phyloP scores from a whole-genome alignment of 306 rosid species.

The Malus sylvestris region DNA sequence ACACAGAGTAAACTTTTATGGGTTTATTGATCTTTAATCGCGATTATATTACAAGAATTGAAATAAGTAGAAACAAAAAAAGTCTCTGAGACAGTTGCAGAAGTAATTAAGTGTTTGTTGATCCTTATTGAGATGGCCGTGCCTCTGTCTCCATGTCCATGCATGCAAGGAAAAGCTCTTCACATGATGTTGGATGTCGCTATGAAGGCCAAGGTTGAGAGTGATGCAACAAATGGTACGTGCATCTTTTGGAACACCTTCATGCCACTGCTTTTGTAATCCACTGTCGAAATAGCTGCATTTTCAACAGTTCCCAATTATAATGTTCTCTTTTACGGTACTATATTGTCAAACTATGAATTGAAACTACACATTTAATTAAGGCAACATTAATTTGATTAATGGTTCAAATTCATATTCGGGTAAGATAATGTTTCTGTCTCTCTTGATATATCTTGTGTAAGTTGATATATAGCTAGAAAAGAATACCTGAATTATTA shows the following conservation, averaged over 20 bases:
- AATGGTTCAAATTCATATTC: neutral
- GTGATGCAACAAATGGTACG: slow-evolving; percentile 18
- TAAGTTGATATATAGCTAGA: neutral
- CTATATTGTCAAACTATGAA: no score
- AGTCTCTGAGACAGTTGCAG: neutral
- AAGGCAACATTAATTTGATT: neutral
- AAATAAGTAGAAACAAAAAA: neutral
- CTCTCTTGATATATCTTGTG: neutral
- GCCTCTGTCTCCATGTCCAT: neutral
- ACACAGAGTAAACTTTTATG: no score
- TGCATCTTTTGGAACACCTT: slow-evolving; percentile 26
- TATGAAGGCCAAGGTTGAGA: slow-evolving; percentile 27
- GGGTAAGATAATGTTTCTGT: neutral
- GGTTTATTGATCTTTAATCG: neutral
- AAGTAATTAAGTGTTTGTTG: neutral
- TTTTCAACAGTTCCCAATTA: neutral
- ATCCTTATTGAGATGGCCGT: neutral
- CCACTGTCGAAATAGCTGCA: slow-evolving; percentile 26
- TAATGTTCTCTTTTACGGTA: neutral
- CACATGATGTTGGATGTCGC: slow-evolving; percentile 31
- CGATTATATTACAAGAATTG: neutral
- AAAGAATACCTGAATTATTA: neutral
- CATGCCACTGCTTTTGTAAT: slow-evolving; percentile 7
- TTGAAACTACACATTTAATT: no score
- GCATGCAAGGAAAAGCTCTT: neutral